A percentile compares a stretch with the other conserved stretches of the same genome.
Evolutionary conservation across 2,329 filamentous ascomycete genomes (phyloP).

Genomic region (Calonectria naviculata): DNA sequence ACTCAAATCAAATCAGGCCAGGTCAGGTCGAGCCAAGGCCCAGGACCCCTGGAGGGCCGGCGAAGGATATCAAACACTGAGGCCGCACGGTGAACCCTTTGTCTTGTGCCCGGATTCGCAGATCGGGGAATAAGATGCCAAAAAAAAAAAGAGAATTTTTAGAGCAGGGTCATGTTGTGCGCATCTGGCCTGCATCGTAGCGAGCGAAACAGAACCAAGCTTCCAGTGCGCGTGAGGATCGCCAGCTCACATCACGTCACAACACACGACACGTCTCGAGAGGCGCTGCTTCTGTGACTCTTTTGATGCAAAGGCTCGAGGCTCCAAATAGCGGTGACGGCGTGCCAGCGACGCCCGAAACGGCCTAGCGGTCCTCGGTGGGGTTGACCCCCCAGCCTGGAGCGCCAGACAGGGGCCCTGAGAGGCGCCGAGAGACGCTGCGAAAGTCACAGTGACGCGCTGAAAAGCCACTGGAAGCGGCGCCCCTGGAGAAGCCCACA

Average conservation of each 20-base stretch:
- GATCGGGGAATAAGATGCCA: constrained; percentile 11
- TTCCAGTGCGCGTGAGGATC: constrained; percentile 7
- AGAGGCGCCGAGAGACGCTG: constrained; percentile 17
- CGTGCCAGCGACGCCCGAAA: constrained; percentile 26
- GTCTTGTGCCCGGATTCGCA: background rate
- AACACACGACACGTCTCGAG: constrained; percentile 8
- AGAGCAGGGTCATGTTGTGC: constrained; percentile 4
- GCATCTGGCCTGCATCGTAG: constrained; percentile 26
- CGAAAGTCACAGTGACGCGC: background rate
- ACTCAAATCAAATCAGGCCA: constrained; percentile 3
- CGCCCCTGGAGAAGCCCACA: background rate
- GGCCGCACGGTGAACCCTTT: constrained; percentile 12
- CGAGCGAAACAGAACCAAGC: constrained; percentile 32
- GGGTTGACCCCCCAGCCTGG: constrained; percentile 4
- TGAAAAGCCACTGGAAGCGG: constrained; percentile 7
- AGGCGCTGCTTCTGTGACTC: constrained; percentile 17
- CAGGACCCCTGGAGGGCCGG: background rate
- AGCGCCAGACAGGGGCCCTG: background rate
- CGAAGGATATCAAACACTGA: constrained; percentile 14
- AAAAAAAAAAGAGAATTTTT: background rate
- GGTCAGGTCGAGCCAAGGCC: no score
- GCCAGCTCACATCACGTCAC: constrained; percentile 19
- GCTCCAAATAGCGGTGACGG: constrained; percentile 44
- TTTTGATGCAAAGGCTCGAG: constrained; percentile 13
- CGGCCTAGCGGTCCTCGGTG: constrained; percentile 26